These are phyloP conservation scores for Blastobotrys illinoisensis DNA, from an alignment of 1,139 yeast species.

Conservation along the genomic window DNA sequence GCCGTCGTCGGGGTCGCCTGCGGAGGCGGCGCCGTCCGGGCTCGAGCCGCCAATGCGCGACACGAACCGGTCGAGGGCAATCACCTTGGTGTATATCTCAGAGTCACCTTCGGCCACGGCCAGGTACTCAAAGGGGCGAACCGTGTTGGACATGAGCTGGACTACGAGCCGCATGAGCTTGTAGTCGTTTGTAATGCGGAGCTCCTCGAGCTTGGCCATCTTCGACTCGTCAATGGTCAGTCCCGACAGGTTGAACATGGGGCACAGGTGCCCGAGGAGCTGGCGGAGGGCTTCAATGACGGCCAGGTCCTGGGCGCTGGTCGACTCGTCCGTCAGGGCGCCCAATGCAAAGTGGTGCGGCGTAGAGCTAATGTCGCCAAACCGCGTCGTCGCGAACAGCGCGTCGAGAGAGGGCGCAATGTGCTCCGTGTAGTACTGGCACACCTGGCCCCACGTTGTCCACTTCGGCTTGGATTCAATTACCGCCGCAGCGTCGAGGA, in stretches of 20 bases:
- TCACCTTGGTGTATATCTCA: slow-evolving; percentile 17
- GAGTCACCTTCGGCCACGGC: slow-evolving; percentile 24
- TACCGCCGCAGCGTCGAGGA: slow-evolving; percentile 28
- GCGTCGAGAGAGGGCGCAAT: slow-evolving; percentile 26
- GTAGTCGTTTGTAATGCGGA: slow-evolving; percentile 33
- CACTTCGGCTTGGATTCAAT: slow-evolving; percentile 11
- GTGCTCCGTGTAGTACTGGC: slow-evolving; percentile 18
- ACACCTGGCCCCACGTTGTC: slow-evolving; percentile 24
- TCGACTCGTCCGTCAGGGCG: neutral
- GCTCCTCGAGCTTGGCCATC: slow-evolving; percentile 31
- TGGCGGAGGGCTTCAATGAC: slow-evolving; percentile 34
- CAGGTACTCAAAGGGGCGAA: slow-evolving; percentile 14
- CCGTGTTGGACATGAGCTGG: slow-evolving; percentile 22
- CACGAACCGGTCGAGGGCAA: slow-evolving; percentile 21
- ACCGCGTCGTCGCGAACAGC: slow-evolving; percentile 23
- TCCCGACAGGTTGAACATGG: slow-evolving; percentile 20
- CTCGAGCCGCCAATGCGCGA: slow-evolving; percentile 6
- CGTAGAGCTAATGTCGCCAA: slow-evolving; percentile 10
- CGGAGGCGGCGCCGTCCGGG: neutral
- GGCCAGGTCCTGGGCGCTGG: slow-evolving; percentile 25
- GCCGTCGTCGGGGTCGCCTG: neutral
- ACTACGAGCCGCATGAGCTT: slow-evolving; percentile 30
- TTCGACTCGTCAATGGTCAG: slow-evolving; percentile 27
- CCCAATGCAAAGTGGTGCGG: neutral
- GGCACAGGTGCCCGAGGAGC: slow-evolving; percentile 21